phyloP scores from a whole-genome alignment of 2,329 filamentous ascomycete species.

The Cucurbitaria berberidis region DNA sequence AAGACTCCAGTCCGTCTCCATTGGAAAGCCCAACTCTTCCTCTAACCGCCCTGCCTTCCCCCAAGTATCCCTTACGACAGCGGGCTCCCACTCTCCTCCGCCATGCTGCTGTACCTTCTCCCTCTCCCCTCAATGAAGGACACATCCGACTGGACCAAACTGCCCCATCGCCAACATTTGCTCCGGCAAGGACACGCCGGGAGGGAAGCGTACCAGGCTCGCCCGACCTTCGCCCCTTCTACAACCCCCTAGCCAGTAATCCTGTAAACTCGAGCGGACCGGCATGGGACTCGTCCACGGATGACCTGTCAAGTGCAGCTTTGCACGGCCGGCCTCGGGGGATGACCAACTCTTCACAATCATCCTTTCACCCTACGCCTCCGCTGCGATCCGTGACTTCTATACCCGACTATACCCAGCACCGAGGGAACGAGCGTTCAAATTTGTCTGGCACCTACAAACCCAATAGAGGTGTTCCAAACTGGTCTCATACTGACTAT shows the following conservation, averaged over 20 bases:
- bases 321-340: slow-evolving; percentile 37
- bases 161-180: slow-evolving; percentile 34
- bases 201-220: slow-evolving; percentile 33
- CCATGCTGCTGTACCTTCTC: slow-evolving; percentile 38
- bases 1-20: slow-evolving; percentile 38
- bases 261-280: slow-evolving; percentile 35
- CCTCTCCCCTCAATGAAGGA: slow-evolving; percentile 36
- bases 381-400: slow-evolving; percentile 45
- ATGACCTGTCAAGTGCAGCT: slow-evolving; percentile 24
- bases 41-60: slow-evolving; percentile 44
- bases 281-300: slow-evolving; percentile 30
- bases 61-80: slow-evolving; percentile 51
- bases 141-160: slow-evolving; percentile 26
- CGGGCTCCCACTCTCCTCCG: slow-evolving; percentile 51
- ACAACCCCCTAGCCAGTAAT: slow-evolving; percentile 46
- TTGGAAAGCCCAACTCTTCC: slow-evolving; percentile 40
- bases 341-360: slow-evolving; percentile 42
- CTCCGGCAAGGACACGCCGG: slow-evolving; percentile 32
- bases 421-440: slow-evolving; percentile 33
- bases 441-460: slow-evolving; percentile 46
- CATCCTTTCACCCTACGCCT: slow-evolving; percentile 28
- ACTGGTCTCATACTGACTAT: slow-evolving; percentile 45
- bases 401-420: slow-evolving; percentile 45
- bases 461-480: slow-evolving; percentile 45
- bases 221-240: slow-evolving; percentile 40